phyloP scores from a whole-genome alignment of 2,329 filamentous ascomycete species.

The Pseudogymnoascus sp. region DNA sequence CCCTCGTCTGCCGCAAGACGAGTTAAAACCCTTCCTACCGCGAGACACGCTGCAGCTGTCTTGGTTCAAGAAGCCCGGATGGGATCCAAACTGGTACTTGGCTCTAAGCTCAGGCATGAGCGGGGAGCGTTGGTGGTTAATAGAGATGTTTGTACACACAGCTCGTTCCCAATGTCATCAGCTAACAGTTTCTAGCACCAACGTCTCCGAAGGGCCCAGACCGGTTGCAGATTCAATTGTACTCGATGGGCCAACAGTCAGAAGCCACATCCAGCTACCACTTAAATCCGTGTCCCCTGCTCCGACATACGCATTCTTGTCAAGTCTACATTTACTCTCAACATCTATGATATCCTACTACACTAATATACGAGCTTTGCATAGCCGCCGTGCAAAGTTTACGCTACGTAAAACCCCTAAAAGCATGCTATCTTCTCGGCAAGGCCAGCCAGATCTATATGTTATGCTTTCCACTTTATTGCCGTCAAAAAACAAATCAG shows the following conservation, averaged over 20 bases:
- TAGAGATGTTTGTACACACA: constrained; percentile 37
- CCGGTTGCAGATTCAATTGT: neutral
- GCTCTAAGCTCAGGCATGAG: constrained; percentile 60
- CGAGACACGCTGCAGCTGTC: constrained; percentile 54
- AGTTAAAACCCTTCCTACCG: constrained; percentile 50
- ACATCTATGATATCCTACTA: constrained; percentile 31
- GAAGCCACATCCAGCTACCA: constrained; percentile 19
- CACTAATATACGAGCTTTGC: constrained; percentile 29
- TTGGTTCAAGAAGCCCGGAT: constrained; percentile 65
- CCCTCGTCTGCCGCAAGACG: constrained; percentile 41
- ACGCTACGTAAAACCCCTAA: constrained; percentile 24
- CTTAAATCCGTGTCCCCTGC: constrained; percentile 21
- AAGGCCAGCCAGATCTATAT: constrained; percentile 22
- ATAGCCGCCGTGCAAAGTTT: constrained; percentile 19
- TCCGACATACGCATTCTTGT: constrained; percentile 27
- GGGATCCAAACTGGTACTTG: constrained; percentile 65
- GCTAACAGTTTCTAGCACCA: constrained; percentile 14
- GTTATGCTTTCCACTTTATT: constrained; percentile 23
- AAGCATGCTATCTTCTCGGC: constrained; percentile 17
- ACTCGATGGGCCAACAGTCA: constrained; percentile 16
- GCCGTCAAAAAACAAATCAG: constrained; percentile 18
- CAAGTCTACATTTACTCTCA: constrained; percentile 29
- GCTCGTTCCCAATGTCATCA: neutral
- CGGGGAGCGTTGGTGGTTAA: constrained; percentile 73
- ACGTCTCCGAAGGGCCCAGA: constrained; percentile 11